Evolutionary conservation across 2,329 filamentous ascomycete genomes (phyloP).

Genomic region (Neoscytalidium dimidiatum): DNA sequence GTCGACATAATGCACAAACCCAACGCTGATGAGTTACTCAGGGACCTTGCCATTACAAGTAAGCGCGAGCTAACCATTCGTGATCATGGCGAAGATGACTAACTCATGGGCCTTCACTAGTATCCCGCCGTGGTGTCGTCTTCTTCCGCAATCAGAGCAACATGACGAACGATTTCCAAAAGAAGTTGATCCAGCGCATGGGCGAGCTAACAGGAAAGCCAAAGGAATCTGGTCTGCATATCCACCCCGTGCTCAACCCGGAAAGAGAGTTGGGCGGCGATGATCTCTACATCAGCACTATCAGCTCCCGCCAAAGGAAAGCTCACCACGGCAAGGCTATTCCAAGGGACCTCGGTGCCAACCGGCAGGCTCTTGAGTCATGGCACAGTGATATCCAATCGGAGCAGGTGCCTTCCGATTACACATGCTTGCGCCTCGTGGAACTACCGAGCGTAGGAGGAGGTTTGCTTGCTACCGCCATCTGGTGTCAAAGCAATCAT

Average conservation of each 20-base stretch:
- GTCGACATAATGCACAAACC: conserved; percentile 63
- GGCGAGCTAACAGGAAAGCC: conserved; percentile 62
- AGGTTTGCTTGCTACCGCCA: not conserved
- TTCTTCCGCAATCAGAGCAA: conserved; percentile 56
- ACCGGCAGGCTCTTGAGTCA: conserved; percentile 50
- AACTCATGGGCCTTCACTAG: conserved; percentile 29
- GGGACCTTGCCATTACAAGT: conserved; percentile 59
- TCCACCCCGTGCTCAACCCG: conserved; percentile 57
- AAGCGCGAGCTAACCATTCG: not conserved
- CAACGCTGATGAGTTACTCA: conserved; percentile 64
- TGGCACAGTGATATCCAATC: conserved; percentile 56
- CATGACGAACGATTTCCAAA: conserved; percentile 53
- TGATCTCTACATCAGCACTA: conserved; percentile 41
- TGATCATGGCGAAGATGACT: not conserved
- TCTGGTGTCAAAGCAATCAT: not conserved
- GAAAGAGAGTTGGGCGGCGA: conserved; percentile 40
- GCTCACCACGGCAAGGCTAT: conserved; percentile 4
- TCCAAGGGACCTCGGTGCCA: conserved; percentile 34
- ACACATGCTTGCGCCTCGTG: conserved; percentile 39
- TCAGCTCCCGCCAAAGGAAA: conserved; percentile 38
- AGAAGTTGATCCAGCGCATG: conserved; percentile 55
- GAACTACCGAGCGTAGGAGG: conserved; percentile 36
- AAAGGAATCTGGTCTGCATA: conserved; percentile 57
- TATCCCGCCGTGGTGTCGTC: conserved; percentile 56
- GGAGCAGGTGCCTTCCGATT: conserved; percentile 43